Evolutionary conservation across 129 eudicot species (phyloP), one percentile per base, ranked within the genome.

Genomic region (Erigeron canadensis): DNA sequence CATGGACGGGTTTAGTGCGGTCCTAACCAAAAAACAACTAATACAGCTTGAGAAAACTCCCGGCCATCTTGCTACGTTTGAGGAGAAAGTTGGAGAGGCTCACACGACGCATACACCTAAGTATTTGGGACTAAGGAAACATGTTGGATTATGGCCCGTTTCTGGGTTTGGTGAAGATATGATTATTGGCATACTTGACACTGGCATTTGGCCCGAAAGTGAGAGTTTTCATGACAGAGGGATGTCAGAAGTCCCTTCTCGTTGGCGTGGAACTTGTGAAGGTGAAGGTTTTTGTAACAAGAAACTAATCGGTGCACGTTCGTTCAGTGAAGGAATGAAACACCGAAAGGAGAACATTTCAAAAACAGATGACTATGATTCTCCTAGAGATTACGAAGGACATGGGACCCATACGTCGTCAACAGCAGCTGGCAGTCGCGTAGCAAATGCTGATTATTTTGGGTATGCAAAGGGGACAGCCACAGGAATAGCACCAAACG

Each of bases 321-420:
- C 79, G 8, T 81, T 85, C 41, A 85, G 84, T 65, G 55, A 79
- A 37, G 90, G 84, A 45, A 63, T 82, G 82, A 85, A 73, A 66
- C 82, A 57, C n/a, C 45, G 6, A 22, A 69, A 63, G 64, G 68
- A 77, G 28, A 65, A 79, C 47, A 72, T 81, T 48, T 62, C 70
- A 4, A 60, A 44, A 18, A 72, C 73, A 7, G 79, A 83, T 17
- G 87, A 83, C 63, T 83, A 83, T 15, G 84, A 81, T 69, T 81
- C 89, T 46, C 82, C 89, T 0, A 68, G 84, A 77, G 89, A 85
- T 69, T 81, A 8, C 13, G 70, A 47, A 11, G 89, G 89, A 1
- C 89, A 81, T 51, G 86, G 86, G 56, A 82, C 90, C 6, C 90
- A 85, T 48, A 82, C 84, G 10, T 82, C 86, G 5, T 85, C 89